Evolutionary conservation across 306 rosid species (phyloP).

Genomic region (Begonia loranthoides): DNA sequence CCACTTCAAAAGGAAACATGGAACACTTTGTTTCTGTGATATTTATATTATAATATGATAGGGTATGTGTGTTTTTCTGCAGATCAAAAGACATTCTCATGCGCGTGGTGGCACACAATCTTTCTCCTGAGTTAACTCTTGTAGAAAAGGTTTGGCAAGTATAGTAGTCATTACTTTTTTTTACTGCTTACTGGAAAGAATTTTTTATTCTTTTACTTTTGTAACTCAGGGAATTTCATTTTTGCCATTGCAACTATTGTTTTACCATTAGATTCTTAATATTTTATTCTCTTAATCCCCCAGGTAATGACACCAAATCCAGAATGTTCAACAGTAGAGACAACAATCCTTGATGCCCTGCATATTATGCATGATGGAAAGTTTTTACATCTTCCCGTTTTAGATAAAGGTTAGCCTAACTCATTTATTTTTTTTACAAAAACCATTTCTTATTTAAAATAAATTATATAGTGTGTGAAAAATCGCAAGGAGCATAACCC

Average conservation of each 20-base stretch:
- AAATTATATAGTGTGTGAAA: too few relatives aligned
- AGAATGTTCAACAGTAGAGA: conserved; percentile 69
- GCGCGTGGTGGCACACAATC: conserved; percentile 85
- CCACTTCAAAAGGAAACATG: too few relatives aligned
- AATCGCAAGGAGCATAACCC: too few relatives aligned
- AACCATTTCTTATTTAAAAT: background rate
- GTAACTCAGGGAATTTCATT: too few relatives aligned
- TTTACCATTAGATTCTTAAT: too few relatives aligned
- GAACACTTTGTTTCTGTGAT: too few relatives aligned
- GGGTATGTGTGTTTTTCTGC: conserved; percentile 23
- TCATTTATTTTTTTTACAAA: background rate
- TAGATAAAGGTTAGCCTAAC: conserved; percentile 51
- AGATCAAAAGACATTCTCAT: conserved; percentile 90
- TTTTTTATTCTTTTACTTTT: too few relatives aligned
- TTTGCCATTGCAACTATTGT: too few relatives aligned
- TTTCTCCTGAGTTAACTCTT: conserved; percentile 84
- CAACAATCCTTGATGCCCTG: conserved; percentile 81
- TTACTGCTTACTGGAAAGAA: background rate
- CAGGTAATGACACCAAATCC: conserved; percentile 97
- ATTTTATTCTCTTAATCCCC: conserved; percentile 4
- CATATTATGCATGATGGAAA: conserved; percentile 93
- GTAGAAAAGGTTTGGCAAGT: conserved; percentile 51
- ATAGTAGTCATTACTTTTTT: background rate
- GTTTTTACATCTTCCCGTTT: conserved; percentile 90
- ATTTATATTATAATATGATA: background rate